phyloP scores from a whole-genome alignment of 129 eudicot species.

The Lonicera japonica region DNA sequence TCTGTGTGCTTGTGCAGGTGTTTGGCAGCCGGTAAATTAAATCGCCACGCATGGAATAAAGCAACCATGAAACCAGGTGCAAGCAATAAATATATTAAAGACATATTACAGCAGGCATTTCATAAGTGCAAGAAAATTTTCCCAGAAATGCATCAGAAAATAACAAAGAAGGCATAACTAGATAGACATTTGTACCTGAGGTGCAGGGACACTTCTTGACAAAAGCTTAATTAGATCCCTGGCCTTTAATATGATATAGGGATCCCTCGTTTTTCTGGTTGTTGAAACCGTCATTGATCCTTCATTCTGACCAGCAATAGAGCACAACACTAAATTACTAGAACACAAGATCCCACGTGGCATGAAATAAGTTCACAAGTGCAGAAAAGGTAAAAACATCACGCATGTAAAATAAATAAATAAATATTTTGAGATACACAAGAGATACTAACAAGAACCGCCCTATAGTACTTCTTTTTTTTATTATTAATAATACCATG shows the following conservation, averaged over 20 bases:
- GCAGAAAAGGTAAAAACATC: background rate
- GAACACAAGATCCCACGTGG: constrained; percentile 3
- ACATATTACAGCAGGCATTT: no score
- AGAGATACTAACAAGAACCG: no score
- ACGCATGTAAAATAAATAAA: no score
- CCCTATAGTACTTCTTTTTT: no score
- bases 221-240: constrained; percentile 87
- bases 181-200: constrained; percentile 46
- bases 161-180: background rate
- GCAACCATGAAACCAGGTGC: no score
- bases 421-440: no score
- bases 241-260: constrained; percentile 80
- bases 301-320: constrained; percentile 46
- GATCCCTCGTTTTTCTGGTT: constrained; percentile 81
- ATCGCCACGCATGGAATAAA: no score
- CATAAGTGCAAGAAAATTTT: background rate
- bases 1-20: no score
- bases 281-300: constrained; percentile 91
- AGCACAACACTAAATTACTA: constrained; percentile 2
- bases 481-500: no score
- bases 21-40: no score
- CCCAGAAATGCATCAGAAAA: background rate
- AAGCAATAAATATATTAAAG: no score
- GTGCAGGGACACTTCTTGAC: constrained; percentile 94
- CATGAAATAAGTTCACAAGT: background rate